Evolutionary conservation across 768 basidiomycete species (phyloP), one percentile per base, ranked within the genome.

Genomic region (Tremella mesenterica): DNA sequence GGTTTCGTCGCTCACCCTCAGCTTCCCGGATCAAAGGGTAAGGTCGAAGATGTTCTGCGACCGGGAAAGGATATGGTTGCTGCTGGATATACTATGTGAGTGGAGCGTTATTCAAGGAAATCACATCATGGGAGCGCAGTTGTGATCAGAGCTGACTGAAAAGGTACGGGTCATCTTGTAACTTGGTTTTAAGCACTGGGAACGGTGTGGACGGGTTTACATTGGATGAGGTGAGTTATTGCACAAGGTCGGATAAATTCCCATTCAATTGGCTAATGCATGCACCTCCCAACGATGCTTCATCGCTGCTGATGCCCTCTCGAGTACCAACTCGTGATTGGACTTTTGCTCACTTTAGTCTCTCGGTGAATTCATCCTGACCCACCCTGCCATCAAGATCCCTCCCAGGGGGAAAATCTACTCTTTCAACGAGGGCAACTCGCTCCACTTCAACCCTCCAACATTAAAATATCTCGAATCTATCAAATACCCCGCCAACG

Each of bases 351-450:
- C 43, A 60, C 26, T n/a, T 16, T 52, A 73, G 72, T 75, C 90
- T 5, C 81, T 99, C 13, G 95, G 95, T 64, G 95, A 99, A 77
- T 99, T 97, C 75, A 95, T 99, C 71, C 82, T 97, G 53, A 99
- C 95, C 27, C 95, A 99, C 77, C 93, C 93, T 23, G 83, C 96
- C 67, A 99, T 99, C 75, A 81, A 83, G 75, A 88, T 99, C 60
- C 95, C 95, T 6, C 60, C 82, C 9, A 84, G 95, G 46, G 95
- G 95, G 61, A 97, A 97, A 77, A 99, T 99, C 70, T 99, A 99
- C 77, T 96, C 92, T 2, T 93, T 97, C 80, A 99, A 99, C 73
- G 95, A 99, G 77, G 95, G 95, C 57, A 99, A 99, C 77, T 81
- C 90, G 28, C 79, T 88, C 80, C 92, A 92, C 76, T 97, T 95